phyloP scores from a whole-genome alignment of 371 early-diverging fungal species.

The Mortierella sp. region DNA sequence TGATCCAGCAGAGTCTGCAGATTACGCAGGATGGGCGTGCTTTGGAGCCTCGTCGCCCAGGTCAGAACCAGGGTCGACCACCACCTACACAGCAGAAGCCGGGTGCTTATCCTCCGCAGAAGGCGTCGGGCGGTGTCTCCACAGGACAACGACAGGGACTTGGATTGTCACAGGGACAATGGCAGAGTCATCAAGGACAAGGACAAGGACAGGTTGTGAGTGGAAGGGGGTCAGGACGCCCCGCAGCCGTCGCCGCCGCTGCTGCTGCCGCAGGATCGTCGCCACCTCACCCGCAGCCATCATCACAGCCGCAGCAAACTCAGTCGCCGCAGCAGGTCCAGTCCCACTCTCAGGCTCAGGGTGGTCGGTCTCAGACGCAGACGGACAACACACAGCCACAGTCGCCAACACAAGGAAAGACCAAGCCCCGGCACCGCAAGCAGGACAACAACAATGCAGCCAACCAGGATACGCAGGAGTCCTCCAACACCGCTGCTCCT shows the following conservation, averaged over 20 bases:
- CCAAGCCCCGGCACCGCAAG: conserved; percentile 7
- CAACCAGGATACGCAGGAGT: background rate
- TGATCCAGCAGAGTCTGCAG: conserved; percentile 14
- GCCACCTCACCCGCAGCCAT: background rate
- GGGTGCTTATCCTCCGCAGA: background rate
- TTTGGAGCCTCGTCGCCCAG: conserved; percentile 11
- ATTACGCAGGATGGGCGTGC: conserved; percentile 34
- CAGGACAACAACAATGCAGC: background rate
- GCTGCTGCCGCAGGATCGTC: no score
- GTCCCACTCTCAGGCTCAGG: background rate
- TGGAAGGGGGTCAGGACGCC: background rate
- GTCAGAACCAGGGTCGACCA: background rate
- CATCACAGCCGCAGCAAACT: conserved; percentile 5
- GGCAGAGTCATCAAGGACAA: background rate
- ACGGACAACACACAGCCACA: no score
- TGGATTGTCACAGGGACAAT: no score
- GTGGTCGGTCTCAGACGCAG: no score
- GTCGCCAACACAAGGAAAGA: background rate
- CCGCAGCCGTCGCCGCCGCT: no score
- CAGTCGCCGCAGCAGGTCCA: conserved; percentile 3
- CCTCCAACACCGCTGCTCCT: background rate
- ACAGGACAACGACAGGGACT: background rate
- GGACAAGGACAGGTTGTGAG: background rate
- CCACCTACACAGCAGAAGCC: background rate
- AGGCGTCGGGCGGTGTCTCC: background rate